A percentile compares a stretch with the other conserved stretches of the same genome.
Conservation (phyloP, 768 basidiomycete species). For the Mycena galopus region DNA sequence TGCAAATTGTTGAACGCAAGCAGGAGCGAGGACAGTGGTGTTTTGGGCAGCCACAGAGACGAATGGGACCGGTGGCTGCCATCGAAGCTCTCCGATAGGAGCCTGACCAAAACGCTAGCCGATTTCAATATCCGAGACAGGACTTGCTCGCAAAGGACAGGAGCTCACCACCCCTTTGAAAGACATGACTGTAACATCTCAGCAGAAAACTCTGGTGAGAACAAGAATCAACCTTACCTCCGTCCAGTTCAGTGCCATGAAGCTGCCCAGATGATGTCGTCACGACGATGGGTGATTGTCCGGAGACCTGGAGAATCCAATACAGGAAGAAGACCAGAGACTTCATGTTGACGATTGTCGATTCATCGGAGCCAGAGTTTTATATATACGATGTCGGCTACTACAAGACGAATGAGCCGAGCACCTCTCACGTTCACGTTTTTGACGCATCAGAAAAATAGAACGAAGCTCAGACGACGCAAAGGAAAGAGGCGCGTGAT, state of each 20-base stretch:
- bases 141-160: background rate
- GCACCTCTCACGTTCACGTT: background rate
- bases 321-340: background rate
- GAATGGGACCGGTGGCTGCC: constrained; percentile 17
- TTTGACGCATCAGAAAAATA: background rate
- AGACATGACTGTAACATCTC: constrained; percentile 7
- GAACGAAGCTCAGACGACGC: background rate
- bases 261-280: constrained; percentile 16
- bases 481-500: too few species aligned
- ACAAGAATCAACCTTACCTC: background rate
- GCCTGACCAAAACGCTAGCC: constrained; percentile 19
- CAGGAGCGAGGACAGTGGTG: constrained; percentile 3
- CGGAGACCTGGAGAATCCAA: background rate
- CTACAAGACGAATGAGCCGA: background rate
- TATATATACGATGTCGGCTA: background rate
- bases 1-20: constrained; percentile 16
- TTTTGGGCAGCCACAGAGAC: background rate
- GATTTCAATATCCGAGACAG: background rate
- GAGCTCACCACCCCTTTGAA: constrained; percentile 32
- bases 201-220: background rate
- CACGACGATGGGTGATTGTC: background rate
- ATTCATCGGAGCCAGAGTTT: background rate
- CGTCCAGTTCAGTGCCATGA: constrained; percentile 7
- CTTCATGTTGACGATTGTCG: background rate
- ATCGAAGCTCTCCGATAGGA: constrained; percentile 1